These are phyloP conservation scores for Diphasiastrum complanatum DNA, from an alignment of 83 land plant species.

Conservation along the genomic window DNA sequence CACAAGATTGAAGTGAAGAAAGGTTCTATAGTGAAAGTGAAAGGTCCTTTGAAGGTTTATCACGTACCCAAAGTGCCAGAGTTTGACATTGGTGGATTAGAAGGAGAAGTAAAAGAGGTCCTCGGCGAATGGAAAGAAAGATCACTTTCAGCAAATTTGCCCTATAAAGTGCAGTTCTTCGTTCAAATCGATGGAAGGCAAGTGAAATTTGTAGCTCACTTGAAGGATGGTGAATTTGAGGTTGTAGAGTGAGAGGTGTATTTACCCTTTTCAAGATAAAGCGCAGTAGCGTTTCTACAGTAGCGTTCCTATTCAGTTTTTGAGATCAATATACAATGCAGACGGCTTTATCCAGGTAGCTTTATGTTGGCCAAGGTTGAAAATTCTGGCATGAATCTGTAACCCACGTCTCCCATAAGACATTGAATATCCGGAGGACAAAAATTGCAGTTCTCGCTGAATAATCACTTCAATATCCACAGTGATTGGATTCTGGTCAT, in stretches of 20 bases:
- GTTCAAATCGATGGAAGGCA: constrained; percentile 8
- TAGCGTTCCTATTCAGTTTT: no score
- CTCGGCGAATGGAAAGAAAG: constrained; percentile 20
- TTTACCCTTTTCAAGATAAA: no score
- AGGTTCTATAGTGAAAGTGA: constrained; percentile 19
- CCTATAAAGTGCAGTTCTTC: constrained; percentile 28
- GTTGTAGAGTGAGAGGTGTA: constrained; percentile 23
- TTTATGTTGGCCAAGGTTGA: no score
- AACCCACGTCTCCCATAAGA: no score
- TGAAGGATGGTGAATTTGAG: constrained; percentile 30
- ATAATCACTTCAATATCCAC: no score
- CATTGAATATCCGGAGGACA: no score
- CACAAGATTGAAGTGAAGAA: constrained; percentile 2
- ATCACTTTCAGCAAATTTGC: constrained; percentile 27
- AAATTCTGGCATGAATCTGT: no score
- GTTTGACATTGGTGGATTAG: constrained; percentile 25
- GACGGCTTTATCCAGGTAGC: no score
- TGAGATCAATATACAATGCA: no score
- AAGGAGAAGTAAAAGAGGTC: constrained; percentile 28
- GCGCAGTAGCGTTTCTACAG: no score
- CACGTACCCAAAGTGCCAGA: constrained; percentile 30
- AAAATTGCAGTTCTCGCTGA: no score
- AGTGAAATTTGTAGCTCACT: constrained; percentile 23
- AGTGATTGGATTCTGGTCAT: no score
- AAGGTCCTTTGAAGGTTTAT: constrained; percentile 25